Percentiles rank a stretch among this genome's conserved stretches.
Evolutionary conservation across 2,329 filamentous ascomycete genomes (phyloP).

Genomic region (Neofusicoccum kwambonambiense): DNA sequence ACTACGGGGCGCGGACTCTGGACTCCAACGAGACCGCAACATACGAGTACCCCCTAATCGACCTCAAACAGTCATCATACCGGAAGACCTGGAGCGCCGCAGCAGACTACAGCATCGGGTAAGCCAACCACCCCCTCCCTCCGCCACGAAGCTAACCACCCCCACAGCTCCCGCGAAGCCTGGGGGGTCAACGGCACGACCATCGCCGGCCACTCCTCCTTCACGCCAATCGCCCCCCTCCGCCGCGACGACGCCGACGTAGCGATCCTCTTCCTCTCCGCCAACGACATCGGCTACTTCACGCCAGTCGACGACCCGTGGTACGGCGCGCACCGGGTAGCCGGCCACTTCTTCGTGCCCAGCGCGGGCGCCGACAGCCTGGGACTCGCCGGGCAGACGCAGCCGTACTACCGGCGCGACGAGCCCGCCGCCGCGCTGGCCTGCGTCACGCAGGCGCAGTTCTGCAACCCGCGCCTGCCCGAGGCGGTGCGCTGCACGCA

Average conservation of each 20-base stretch:
- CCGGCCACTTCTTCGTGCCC: not conserved
- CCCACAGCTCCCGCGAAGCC: not conserved
- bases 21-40: not conserved
- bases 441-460: constrained; percentile 14
- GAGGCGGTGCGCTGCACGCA: not conserved
- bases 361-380: not conserved
- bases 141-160: not conserved
- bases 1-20: not conserved
- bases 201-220: not conserved
- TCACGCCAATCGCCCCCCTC: constrained; percentile 28
- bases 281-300: constrained; percentile 28
- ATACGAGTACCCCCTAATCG: not conserved
- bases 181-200: not conserved
- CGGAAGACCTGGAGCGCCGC: not conserved
- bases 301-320: constrained; percentile 30
- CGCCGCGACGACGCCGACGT: constrained; percentile 30
- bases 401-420: constrained; percentile 2
- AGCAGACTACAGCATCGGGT: not conserved
- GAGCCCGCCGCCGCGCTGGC: constrained; percentile 16
- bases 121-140: not conserved
- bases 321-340: constrained; percentile 26
- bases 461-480: constrained; percentile 18
- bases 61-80: not conserved
- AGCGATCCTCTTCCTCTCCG: constrained; percentile 31
- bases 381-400: too few relatives aligned